Evolutionary conservation across 148 eudicot genomes (phyloP), one percentile per base, ranked within the genome.

Genomic region (Linanthus parryae): DNA sequence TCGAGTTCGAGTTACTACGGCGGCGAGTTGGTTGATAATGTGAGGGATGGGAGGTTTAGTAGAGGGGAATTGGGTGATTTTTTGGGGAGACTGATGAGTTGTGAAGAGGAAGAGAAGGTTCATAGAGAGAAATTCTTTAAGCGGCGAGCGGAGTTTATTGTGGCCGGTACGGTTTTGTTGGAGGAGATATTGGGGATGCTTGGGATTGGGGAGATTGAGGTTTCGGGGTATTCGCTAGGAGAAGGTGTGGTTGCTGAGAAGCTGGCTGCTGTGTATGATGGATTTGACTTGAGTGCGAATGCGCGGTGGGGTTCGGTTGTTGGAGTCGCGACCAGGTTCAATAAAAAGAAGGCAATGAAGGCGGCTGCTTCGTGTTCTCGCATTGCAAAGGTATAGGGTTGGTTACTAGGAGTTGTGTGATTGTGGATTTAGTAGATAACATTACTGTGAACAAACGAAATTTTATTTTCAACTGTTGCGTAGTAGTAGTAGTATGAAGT

Each of bases 241-340:
- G 95, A 85, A 53, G 95, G 89, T 44, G 83, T 79, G 26, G 61
- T 85, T 47, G 70, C 79, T 15, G 86, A 85, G 44, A 67, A 61
- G 56, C 56, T 77, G 31, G 49, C 70, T 19, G 64, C 48, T 63
- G 63, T 51, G 21, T 69, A 35, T 39, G 63, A 63, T 14, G 79
- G 63, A 13, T 62, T 61, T 65, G 73, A 65, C 67, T 57, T 79
- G 67, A 72, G 60, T 72, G 72, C 48, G 0, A 74, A 79, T 76
- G 59, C 72, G n/a, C 52, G 75, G 50, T 79, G 95, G 89, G 66
- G 59, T 27, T 82, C 86, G 0, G 82, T 85, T 10, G 53, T 76
- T 54, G 62, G 81, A 30, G 66, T 82, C 24, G 81, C 89, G 0
- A 65, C 68, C 36, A 79, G 81, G 70, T 79, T 79, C 56, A 82